Conservation (phyloP, 2,329 filamentous ascomycete genomes). For the Lasiodiplodia sp. region DNA sequence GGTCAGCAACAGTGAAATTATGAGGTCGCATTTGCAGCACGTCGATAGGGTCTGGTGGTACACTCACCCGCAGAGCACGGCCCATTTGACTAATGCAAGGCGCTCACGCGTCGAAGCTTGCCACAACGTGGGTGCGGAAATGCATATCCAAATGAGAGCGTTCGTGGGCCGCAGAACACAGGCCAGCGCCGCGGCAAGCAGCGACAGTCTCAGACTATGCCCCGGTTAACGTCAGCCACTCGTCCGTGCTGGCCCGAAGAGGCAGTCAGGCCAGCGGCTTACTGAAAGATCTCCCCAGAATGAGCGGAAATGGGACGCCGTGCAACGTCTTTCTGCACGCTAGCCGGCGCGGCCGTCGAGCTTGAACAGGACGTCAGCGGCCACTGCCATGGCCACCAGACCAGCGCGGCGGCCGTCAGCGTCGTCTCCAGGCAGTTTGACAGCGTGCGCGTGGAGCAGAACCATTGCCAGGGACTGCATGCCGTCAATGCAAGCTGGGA, state of each 20-base stretch:
- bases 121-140: slow-evolving; percentile 64
- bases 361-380: slow-evolving; percentile 15
- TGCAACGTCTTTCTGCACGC: slow-evolving; percentile 21
- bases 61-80: slow-evolving; percentile 64
- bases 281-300: slow-evolving; percentile 18
- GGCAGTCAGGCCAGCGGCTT: slow-evolving; percentile 23
- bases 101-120: slow-evolving; percentile 54
- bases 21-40: slow-evolving; percentile 21
- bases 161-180: slow-evolving; percentile 92
- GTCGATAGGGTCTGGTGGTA: slow-evolving; percentile 25
- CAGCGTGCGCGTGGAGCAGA: slow-evolving; percentile 89
- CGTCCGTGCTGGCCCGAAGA: slow-evolving; percentile 13
- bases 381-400: slow-evolving; percentile 86
- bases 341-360: slow-evolving; percentile 1
- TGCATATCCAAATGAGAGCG: slow-evolving; percentile 78
- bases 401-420: slow-evolving; percentile 79
- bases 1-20: slow-evolving; percentile 23
- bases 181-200: slow-evolving; percentile 79
- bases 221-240: slow-evolving; percentile 10
- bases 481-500: slow-evolving; percentile 72
- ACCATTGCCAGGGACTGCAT: slow-evolving; percentile 94
- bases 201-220: slow-evolving; percentile 59
- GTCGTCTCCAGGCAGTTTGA: slow-evolving; percentile 95
- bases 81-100: slow-evolving; percentile 67
- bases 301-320: slow-evolving; percentile 1